phyloP scores from a whole-genome alignment of 108 stramenopile genomes.

The Cyclotella cryptica region DNA sequence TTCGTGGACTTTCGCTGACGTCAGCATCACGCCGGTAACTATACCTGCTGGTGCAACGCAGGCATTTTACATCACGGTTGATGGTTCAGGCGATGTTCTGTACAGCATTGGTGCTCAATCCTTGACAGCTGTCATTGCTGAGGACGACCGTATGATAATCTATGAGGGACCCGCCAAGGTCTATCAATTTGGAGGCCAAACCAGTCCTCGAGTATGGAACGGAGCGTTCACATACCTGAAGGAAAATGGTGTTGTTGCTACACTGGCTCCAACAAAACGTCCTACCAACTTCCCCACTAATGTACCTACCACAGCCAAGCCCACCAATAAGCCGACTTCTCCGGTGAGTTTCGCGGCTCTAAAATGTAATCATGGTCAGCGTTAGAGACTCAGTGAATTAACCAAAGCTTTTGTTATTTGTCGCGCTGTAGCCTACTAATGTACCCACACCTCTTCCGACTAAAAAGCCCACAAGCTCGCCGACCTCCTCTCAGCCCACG shows the following conservation, averaged over 20 bases:
- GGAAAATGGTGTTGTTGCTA: not conserved
- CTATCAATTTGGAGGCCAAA: not conserved
- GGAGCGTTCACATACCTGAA: not conserved
- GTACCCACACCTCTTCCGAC: not conserved
- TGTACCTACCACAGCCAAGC: not conserved
- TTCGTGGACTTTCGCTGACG: not conserved
- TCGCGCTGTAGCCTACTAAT: not conserved
- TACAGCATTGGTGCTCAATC: not conserved
- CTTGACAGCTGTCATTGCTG: not conserved
- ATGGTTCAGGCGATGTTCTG: not conserved
- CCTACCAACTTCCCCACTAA: not conserved
- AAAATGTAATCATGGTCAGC: not conserved
- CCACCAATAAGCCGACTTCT: not conserved
- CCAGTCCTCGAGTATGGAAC: not conserved
- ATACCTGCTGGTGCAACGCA: not conserved
- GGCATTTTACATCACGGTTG: not conserved
- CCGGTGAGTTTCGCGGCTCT: not conserved
- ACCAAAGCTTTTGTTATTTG: not conserved
- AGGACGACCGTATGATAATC: not conserved
- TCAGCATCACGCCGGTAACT: not conserved
- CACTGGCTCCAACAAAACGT: not conserved
- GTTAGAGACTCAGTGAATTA: not conserved
- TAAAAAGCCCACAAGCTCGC: not conserved
- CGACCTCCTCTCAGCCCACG: not conserved
- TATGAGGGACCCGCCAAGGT: not conserved